Evolutionary conservation across 805 yeast genomes (phyloP), one percentile per base, ranked within the genome.

Genomic region (Saturnispora ahearnii): DNA sequence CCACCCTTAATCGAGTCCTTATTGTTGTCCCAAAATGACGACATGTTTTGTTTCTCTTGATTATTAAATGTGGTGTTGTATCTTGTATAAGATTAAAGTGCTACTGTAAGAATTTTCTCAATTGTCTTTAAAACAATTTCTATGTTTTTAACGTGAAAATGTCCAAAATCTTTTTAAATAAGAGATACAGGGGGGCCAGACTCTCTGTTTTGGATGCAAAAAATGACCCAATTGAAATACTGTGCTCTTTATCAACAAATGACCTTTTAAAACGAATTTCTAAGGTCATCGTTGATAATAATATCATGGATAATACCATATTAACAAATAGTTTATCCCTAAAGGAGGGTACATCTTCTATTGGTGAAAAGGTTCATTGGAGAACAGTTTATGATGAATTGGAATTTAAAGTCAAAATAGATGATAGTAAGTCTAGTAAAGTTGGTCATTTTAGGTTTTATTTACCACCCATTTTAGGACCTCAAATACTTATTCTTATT

Each of bases 1-100:
- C 73, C 82, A 1, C 72, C 57, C 51, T 76, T 76, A 57, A 79
- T 69, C 0, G 75, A 57, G 50, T 62, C 82, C 55, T 78, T 78
- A 62, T 79, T 76, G 47, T 74, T 70, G 18, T 71, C 73, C 78
- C 78, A 74, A 51, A 73, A 74, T 1, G 73, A 64, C 58, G 69
- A 63, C 64, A 57, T 60, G 13, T 9, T 10, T n/a, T 4, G 63
- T 77, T 55, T 65, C 68, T 29, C 21, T 41, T n/a, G 3, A 24
- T 15, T 13, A 24, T 24, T 21, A 33, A 5, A n/a, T 12, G 37
- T 26, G 6, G 29, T 26, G 6, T 26, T 26, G 29, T 18, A 18
- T 18, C 2, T 18, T 18, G 9, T 26, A 26, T 5, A 26, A 3
- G 9, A 8, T 26, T 26, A 26, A 26, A 26, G 29, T 26, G 9